Evolutionary conservation across 2,329 filamentous ascomycete species (phyloP).

Genomic region (Aspergillus sp.): DNA sequence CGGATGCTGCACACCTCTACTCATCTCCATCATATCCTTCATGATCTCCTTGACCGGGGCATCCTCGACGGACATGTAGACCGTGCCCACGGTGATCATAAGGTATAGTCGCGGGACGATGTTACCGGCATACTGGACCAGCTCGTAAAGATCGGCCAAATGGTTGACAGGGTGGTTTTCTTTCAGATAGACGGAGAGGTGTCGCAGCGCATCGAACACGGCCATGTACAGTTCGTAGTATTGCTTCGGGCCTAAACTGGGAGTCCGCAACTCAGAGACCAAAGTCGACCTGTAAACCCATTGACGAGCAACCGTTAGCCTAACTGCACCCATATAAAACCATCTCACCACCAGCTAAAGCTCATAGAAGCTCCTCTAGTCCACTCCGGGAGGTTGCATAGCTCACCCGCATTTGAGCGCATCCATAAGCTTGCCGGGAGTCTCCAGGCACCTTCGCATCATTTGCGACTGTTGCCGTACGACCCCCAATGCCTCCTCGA

Average conservation of each 20-base stretch:
- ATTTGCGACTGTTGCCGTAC: constrained; percentile 94
- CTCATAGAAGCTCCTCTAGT: too few relatives aligned
- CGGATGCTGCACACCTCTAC: constrained; percentile 91
- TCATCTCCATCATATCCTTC: constrained; percentile 99
- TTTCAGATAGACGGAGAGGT: constrained; percentile 91
- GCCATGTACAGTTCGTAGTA: constrained; percentile 99
- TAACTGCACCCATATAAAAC: too few relatives aligned
- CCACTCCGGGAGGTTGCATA: constrained; percentile 4
- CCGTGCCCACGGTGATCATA: constrained; percentile 98
- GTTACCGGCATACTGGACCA: constrained; percentile 97
- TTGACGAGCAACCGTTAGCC: constrained; percentile 14
- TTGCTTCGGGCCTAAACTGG: constrained; percentile 95
- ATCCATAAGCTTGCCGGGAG: constrained; percentile 98
- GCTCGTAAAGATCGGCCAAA: constrained; percentile 93
- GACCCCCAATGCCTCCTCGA: constrained; percentile 93
- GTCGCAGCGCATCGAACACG: constrained; percentile 94
- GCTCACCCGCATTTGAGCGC: constrained; percentile 97
- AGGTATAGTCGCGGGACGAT: constrained; percentile 94
- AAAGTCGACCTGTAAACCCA: constrained; percentile 71
- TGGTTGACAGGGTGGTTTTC: constrained; percentile 98
- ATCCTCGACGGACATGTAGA: constrained; percentile 98
- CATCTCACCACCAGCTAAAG: too few relatives aligned
- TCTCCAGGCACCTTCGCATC: constrained; percentile 97
- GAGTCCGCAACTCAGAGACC: constrained; percentile 96
- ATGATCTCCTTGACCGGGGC: constrained; percentile 99